Conservation (phyloP, 768 basidiomycete species). For the Leccinum imitatum region DNA sequence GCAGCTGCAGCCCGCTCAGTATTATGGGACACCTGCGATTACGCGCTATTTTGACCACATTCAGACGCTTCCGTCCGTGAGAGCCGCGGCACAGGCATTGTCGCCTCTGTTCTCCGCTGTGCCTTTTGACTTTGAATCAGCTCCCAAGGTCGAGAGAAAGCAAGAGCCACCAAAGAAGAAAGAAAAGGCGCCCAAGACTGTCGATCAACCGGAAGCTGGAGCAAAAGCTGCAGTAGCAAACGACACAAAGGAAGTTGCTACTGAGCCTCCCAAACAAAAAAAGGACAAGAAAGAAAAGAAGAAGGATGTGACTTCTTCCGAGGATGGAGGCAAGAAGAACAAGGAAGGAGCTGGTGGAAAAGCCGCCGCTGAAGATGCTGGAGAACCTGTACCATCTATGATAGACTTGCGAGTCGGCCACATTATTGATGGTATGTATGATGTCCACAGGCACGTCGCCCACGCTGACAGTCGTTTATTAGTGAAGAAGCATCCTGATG, state of each 20-base stretch:
- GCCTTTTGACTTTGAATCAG: slow-evolving; percentile 68
- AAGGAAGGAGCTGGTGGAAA: slow-evolving; percentile 37
- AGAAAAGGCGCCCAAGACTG: slow-evolving; percentile 49
- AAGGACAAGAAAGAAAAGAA: slow-evolving; percentile 50
- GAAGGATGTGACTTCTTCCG: slow-evolving; percentile 49
- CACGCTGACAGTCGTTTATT: slow-evolving; percentile 13
- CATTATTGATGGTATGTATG: slow-evolving; percentile 87
- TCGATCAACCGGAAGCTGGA: slow-evolving; percentile 27
- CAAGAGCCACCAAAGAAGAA: slow-evolving; percentile 77
- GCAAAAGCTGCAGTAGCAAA: slow-evolving; percentile 29
- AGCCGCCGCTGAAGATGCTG: slow-evolving; percentile 55
- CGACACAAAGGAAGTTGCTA: slow-evolving; percentile 42
- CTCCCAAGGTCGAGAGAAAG: slow-evolving; percentile 74
- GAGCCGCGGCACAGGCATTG: slow-evolving; percentile 50
- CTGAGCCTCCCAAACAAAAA: slow-evolving; percentile 26
- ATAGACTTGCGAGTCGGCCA: slow-evolving; percentile 94
- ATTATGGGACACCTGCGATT: slow-evolving; percentile 77
- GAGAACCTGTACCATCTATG: slow-evolving; percentile 93
- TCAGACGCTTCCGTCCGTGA: slow-evolving; percentile 67
- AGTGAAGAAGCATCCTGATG: slow-evolving; percentile 97
- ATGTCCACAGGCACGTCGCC: slow-evolving; percentile 2
- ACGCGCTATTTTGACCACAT: slow-evolving; percentile 96
- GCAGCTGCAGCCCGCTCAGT: slow-evolving; percentile 66
- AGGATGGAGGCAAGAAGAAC: slow-evolving; percentile 39
- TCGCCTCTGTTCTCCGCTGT: slow-evolving; percentile 57